Evolutionary conservation across 2,329 filamentous ascomycete genomes (phyloP).

Genomic region (Claviceps paspali): DNA sequence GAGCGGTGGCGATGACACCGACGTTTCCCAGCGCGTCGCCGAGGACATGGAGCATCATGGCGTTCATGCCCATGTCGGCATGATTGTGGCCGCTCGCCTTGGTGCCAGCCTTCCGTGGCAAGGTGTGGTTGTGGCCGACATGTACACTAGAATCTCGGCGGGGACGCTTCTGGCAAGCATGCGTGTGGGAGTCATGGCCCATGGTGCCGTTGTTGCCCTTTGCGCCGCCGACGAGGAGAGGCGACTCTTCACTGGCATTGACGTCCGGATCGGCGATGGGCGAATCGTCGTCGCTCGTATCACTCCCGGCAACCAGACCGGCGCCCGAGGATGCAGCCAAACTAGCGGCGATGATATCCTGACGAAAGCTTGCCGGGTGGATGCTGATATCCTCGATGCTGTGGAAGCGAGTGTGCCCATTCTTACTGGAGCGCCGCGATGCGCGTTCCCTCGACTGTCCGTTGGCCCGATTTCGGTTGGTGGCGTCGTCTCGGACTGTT

Average conservation of each 20-base stretch:
- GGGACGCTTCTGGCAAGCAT: conserved; percentile 11
- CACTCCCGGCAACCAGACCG: conserved; percentile 39
- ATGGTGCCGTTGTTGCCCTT: conserved; percentile 17
- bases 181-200: conserved; percentile 11
- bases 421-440: conserved; percentile 30
- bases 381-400: conserved; percentile 64
- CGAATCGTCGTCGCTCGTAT: conserved; percentile 30
- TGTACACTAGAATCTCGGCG: conserved; percentile 43
- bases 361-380: conserved; percentile 77
- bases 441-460: conserved; percentile 24
- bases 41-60: conserved; percentile 60
- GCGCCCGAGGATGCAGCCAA: conserved; percentile 34
- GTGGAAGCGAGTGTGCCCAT: conserved; percentile 42
- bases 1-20: conserved; percentile 67
- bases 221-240: conserved; percentile 23
- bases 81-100: conserved; percentile 62
- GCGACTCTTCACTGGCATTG: conserved; percentile 28
- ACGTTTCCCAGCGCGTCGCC: conserved; percentile 78
- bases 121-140: conserved; percentile 63
- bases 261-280: conserved; percentile 26
- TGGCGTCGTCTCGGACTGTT: conserved; percentile 13
- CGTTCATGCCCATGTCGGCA: conserved; percentile 89
- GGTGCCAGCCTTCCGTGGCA: conserved; percentile 47
- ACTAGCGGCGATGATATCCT: conserved; percentile 82
- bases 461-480: conserved; percentile 16